Evolutionary conservation across 371 early-diverging fungal species (phyloP), one percentile per base, ranked within the genome.

Genomic region (Mucor irregularis): DNA sequence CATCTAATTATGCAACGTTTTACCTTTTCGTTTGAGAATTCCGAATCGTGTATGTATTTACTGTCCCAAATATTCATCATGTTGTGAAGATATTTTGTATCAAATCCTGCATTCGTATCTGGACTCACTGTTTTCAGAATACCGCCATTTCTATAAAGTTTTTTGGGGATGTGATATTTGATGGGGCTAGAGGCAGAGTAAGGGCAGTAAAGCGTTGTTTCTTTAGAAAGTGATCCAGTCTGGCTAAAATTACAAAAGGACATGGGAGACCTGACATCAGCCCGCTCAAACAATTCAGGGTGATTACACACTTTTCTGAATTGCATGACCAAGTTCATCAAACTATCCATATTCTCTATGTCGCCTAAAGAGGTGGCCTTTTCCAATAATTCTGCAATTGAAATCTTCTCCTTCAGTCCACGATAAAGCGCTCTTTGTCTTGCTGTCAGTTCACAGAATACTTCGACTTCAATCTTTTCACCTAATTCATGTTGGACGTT

Each of bases 291-390:
- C 25, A 99, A 73, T 68, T 99, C 97, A 0, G 99, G 99, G 71
- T 99, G 99, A 64, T 98, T 98, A 75, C 96, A 95, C 29, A 98
- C 93, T 72, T 99, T 99, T 70, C 98, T 90, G 73, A 98, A 90
- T 69, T 99, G 98, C 96, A 99, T 97, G 14, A 99, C 89, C 38
- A 97, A 64, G 71, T 99, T 95, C 90, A 94, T 94, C 66, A 95
- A 74, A 63, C 86, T 89, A 51, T 91, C 92, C 57, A 83, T 78
- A 53, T 82, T 88, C 40, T 80, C 84, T 26, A 70, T 73, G 29
- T 84, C 86, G 16, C 77, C 72, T 16, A 86, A 66, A 3, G 84
- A 84, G 3, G 85, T 82, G 7, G 87, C 82, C 56, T 88, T 90
- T 62, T 89, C 88, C 55, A 93, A 58, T 16, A 94, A 72, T 48